Percentiles rank a stretch among this genome's conserved stretches.
phyloP scores from a whole-genome alignment of 768 basidiomycete genomes.

The Termitomyces sp. region DNA sequence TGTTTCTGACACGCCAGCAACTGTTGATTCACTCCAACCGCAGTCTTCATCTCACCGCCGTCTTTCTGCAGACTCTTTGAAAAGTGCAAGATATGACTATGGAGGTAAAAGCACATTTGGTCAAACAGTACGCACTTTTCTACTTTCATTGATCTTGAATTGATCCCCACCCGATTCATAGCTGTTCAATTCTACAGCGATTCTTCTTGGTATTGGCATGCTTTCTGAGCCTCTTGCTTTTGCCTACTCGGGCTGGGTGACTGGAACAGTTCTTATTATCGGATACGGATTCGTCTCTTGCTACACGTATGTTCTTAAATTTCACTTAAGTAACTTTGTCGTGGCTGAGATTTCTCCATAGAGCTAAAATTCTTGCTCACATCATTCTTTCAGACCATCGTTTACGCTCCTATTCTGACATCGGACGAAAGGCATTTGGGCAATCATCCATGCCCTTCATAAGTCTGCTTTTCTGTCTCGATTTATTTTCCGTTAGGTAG shows the following conservation, averaged over 20 bases:
- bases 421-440: slow-evolving; percentile 87
- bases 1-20: neutral
- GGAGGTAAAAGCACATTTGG: slow-evolving; percentile 66
- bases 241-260: slow-evolving; percentile 85
- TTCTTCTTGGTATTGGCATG: slow-evolving; percentile 85
- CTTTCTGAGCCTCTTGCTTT: slow-evolving; percentile 89
- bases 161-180: slow-evolving; percentile 21
- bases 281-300: slow-evolving; percentile 79
- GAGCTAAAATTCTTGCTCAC: slow-evolving; percentile 81
- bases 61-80: slow-evolving; percentile 26
- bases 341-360: slow-evolving; percentile 20
- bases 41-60: slow-evolving; percentile 17
- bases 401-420: slow-evolving; percentile 82
- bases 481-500: slow-evolving; percentile 79
- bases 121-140: slow-evolving; percentile 48
- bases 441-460: slow-evolving; percentile 59
- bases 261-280: slow-evolving; percentile 67
- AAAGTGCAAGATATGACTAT: slow-evolving; percentile 25
- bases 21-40: neutral
- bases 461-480: slow-evolving; percentile 75
- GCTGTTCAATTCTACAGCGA: slow-evolving; percentile 89
- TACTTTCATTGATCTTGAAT: neutral
- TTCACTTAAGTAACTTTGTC: neutral
- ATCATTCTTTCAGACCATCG: slow-evolving; percentile 67
- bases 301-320: slow-evolving; percentile 64